A percentile compares a stretch with the other conserved stretches of the same genome.
These are phyloP conservation scores for Arthrobotrys iridis DNA, from an alignment of 2,329 filamentous ascomycete genomes.

Conservation along the genomic window DNA sequence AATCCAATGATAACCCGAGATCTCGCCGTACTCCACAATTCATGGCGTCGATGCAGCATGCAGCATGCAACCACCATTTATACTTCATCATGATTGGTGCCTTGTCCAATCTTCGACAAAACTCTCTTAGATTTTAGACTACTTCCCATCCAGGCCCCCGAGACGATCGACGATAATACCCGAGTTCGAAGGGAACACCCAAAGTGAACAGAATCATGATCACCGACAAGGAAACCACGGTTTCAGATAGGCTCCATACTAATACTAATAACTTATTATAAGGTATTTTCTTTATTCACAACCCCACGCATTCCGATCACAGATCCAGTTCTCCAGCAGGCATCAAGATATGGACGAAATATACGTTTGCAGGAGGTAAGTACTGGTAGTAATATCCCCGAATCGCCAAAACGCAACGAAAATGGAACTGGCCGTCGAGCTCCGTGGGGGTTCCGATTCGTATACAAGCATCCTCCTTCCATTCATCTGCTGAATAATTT, in stretches of 20 bases:
- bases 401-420: conserved; percentile 30
- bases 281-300: conserved; percentile 13
- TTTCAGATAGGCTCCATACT: conserved; percentile 26
- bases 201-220: conserved; percentile 7
- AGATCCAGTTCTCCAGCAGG: conserved; percentile 26
- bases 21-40: conserved; percentile 53
- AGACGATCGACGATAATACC: conserved; percentile 36
- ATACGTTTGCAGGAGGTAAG: conserved; percentile 47
- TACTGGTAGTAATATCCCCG: conserved; percentile 12
- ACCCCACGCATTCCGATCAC: conserved; percentile 38
- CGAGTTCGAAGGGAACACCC: conserved; percentile 26
- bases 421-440: conserved; percentile 20
- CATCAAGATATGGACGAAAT: conserved; percentile 41
- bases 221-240: conserved; percentile 6
- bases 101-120: conserved; percentile 8
- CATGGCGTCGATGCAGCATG: conserved; percentile 46
- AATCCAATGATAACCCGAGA: conserved; percentile 48
- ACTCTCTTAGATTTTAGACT: conserved; percentile 1
- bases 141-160: conserved; percentile 29
- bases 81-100: conserved; percentile 44
- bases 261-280: conserved; percentile 8
- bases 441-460: conserved; percentile 52
- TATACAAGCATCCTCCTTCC: conserved; percentile 13
- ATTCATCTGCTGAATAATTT: conserved; percentile 2
- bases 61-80: conserved; percentile 48